phyloP scores from a whole-genome alignment of 495 filamentous ascomycete genomes.

The Penicillium roqueforti region DNA sequence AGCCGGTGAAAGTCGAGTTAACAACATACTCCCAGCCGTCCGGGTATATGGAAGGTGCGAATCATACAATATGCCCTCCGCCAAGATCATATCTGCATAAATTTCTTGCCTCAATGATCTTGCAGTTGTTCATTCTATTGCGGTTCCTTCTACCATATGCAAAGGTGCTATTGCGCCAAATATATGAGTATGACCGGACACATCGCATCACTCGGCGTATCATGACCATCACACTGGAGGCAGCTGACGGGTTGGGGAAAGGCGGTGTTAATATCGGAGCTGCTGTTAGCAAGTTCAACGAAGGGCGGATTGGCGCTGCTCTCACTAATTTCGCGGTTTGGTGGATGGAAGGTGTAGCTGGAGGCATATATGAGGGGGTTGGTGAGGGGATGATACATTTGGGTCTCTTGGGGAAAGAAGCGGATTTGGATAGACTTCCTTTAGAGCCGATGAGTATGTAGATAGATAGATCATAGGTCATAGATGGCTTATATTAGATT shows the following conservation, averaged over 20 bases:
- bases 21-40: constrained; percentile 1
- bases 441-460: constrained; percentile 1
- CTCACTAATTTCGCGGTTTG: constrained; percentile 49
- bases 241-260: constrained; percentile 51
- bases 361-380: constrained; percentile 62
- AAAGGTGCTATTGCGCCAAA: constrained; percentile 45
- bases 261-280: constrained; percentile 46
- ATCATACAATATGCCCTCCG: not conserved
- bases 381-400: constrained; percentile 55
- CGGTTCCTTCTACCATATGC: constrained; percentile 57
- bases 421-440: constrained; percentile 22
- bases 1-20: constrained; percentile 20
- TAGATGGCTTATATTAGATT: constrained; percentile 2
- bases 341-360: constrained; percentile 56
- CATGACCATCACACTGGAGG: constrained; percentile 44
- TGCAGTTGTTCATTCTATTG: constrained; percentile 53
- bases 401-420: constrained; percentile 30
- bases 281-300: constrained; percentile 49
- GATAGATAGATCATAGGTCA: constrained; percentile 12
- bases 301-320: constrained; percentile 52
- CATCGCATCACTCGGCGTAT: constrained; percentile 56
- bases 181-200: constrained; percentile 61
- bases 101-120: constrained; percentile 50
- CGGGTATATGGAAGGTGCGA: constrained; percentile 30
- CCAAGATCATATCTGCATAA: constrained; percentile 53